Conservation (phyloP, 2,329 filamentous ascomycete species). For the Orbilia brochopaga region DNA sequence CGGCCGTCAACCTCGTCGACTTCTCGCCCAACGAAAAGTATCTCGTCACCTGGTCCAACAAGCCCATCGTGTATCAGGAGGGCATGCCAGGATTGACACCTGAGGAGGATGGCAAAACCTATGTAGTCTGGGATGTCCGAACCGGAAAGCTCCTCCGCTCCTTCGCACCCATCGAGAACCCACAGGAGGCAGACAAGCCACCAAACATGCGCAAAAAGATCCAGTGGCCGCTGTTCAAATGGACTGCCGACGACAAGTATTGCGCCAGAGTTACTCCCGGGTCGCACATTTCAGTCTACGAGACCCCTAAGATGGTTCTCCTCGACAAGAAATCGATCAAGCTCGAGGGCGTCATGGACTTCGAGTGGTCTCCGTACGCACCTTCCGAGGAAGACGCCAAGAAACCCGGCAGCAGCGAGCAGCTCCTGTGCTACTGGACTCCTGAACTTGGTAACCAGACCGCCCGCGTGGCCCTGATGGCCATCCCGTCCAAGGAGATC, state of each 20-base stretch:
- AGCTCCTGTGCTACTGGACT: slow-evolving; percentile 98
- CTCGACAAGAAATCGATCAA: slow-evolving; percentile 92
- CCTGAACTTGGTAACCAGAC: slow-evolving; percentile 98
- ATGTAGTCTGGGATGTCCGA: slow-evolving; percentile 96
- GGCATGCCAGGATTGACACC: slow-evolving; percentile 81
- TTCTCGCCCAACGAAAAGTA: slow-evolving; percentile 95
- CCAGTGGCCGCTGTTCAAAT: slow-evolving; percentile 99
- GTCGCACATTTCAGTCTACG: slow-evolving; percentile 88
- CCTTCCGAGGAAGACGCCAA: slow-evolving; percentile 83
- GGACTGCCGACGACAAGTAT: slow-evolving; percentile 97
- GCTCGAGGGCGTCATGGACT: slow-evolving; percentile 95
- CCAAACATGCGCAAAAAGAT: slow-evolving; percentile 80
- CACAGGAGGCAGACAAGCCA: slow-evolving; percentile 67
- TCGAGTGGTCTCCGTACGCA: slow-evolving; percentile 92
- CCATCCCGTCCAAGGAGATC: slow-evolving; percentile 90
- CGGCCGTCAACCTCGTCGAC: slow-evolving; percentile 92
- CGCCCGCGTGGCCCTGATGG: slow-evolving; percentile 95
- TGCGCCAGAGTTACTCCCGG: slow-evolving; percentile 89
- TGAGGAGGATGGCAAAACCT: slow-evolving; percentile 98
- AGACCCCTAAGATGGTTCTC: slow-evolving; percentile 85
- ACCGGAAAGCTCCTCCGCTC: slow-evolving; percentile 88
- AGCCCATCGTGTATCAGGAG: slow-evolving; percentile 89
- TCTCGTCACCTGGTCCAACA: slow-evolving; percentile 93
- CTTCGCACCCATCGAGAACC: slow-evolving; percentile 85
- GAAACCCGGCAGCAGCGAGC: slow-evolving; percentile 74